A percentile compares a stretch with the other conserved stretches of the same genome.
phyloP scores from a whole-genome alignment of 2,329 filamentous ascomycete species.

The Pleochaeta shiraiana region DNA sequence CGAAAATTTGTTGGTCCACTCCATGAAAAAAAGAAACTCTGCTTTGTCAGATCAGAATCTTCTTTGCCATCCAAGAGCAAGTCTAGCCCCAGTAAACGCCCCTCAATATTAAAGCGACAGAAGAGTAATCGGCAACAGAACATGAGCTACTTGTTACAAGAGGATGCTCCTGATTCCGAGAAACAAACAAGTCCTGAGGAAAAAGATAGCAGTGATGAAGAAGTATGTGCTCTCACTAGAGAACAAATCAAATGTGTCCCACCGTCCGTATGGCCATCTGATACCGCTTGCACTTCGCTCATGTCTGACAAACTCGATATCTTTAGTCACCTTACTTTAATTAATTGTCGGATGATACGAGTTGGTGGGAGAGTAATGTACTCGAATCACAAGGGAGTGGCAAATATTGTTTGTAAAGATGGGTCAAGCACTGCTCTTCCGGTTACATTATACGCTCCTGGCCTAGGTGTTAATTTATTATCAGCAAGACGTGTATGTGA shows the following conservation, averaged over 20 bases:
- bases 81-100: too few species aligned
- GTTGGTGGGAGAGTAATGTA: background rate
- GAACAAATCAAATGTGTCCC: conserved; percentile 1
- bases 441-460: background rate
- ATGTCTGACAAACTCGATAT: background rate
- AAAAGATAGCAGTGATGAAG: background rate
- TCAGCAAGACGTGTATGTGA: background rate
- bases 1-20: too few species aligned
- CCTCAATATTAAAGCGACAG: too few species aligned
- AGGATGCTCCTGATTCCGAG: background rate
- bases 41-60: too few species aligned
- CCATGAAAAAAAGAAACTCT: background rate
- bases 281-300: background rate
- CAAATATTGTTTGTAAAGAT: background rate
- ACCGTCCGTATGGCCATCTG: background rate
- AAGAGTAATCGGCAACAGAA: background rate
- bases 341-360: background rate
- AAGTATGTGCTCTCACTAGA: conserved; percentile 2
- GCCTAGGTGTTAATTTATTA: background rate
- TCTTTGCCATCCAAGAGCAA: too few species aligned
- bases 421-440: background rate
- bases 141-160: background rate
- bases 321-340: background rate
- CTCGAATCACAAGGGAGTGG: background rate
- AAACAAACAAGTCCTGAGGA: background rate